A percentile compares a stretch with the other conserved stretches of the same genome.
phyloP scores from a whole-genome alignment of 768 basidiomycete genomes.

The Russula dissimulans region DNA sequence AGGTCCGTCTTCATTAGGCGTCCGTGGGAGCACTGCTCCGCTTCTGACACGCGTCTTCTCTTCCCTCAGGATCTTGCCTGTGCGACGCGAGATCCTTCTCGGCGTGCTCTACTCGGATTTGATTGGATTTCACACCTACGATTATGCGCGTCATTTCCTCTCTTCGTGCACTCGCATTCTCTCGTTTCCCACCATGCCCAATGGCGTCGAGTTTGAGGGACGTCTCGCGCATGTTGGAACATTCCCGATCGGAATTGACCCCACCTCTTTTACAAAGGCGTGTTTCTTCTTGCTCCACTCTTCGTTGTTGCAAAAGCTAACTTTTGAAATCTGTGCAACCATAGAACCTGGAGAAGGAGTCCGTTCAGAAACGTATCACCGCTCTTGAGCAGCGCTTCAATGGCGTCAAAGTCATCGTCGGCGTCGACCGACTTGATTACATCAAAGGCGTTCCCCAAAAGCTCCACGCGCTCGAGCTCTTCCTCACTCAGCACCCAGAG shows the following conservation, averaged over 20 bases:
- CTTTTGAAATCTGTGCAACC: neutral
- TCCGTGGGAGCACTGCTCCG: neutral
- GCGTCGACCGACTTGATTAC: slow-evolving; percentile 96
- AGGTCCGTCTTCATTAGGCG: slow-evolving; percentile 42
- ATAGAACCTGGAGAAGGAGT: slow-evolving; percentile 69
- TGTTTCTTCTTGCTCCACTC: slow-evolving; percentile 14
- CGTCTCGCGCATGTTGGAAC: slow-evolving; percentile 95
- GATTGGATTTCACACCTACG: slow-evolving; percentile 99
- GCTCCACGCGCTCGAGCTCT: slow-evolving; percentile 90
- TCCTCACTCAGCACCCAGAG: slow-evolving; percentile 95
- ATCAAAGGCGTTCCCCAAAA: slow-evolving; percentile 99
- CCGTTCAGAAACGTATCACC: slow-evolving; percentile 72
- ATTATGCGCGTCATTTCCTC: slow-evolving; percentile 98
- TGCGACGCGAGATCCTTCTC: slow-evolving; percentile 93
- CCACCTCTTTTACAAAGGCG: slow-evolving; percentile 80
- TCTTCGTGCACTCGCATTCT: slow-evolving; percentile 97
- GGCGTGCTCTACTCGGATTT: slow-evolving; percentile 94
- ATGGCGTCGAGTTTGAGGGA: slow-evolving; percentile 94
- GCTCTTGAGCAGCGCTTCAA: slow-evolving; percentile 85
- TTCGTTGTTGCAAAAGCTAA: neutral
- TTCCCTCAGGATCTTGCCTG: slow-evolving; percentile 75
- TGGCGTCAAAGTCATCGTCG: slow-evolving; percentile 95
- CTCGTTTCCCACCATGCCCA: slow-evolving; percentile 92
- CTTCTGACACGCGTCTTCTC: neutral
- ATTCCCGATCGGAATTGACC: slow-evolving; percentile 98